Evolutionary conservation across 2,329 filamentous ascomycete species (phyloP).

Genomic region (Sarocladium strictum): DNA sequence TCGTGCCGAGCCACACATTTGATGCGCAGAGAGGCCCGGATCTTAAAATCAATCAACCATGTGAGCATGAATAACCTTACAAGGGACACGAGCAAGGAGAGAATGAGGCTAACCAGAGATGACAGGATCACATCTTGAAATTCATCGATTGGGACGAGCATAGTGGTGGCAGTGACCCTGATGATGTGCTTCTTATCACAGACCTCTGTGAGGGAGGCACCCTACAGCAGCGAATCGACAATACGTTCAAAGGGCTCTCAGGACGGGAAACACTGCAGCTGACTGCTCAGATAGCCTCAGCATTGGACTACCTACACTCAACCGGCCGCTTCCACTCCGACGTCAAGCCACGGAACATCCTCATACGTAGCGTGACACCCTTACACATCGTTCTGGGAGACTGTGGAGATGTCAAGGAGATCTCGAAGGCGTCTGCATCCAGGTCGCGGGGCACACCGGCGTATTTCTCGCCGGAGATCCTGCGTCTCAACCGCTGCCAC

Average conservation of each 20-base stretch:
- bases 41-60: constrained; percentile 18
- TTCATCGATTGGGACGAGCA: constrained; percentile 22
- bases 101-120: not conserved
- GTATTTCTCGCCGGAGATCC: constrained; percentile 26
- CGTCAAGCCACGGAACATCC: constrained; percentile 26
- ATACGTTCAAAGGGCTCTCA: constrained; percentile 14
- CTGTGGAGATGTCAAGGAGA: constrained; percentile 22
- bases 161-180: constrained; percentile 11
- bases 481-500: constrained; percentile 12
- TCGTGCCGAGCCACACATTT: constrained; percentile 15
- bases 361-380: constrained; percentile 21
- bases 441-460: constrained; percentile 18
- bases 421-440: not conserved
- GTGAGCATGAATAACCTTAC: constrained; percentile 15
- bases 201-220: constrained; percentile 24
- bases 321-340: constrained; percentile 21
- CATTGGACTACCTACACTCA: constrained; percentile 22
- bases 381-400: constrained; percentile 25
- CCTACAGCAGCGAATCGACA: constrained; percentile 21
- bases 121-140: constrained; percentile 22
- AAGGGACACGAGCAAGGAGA: not conserved
- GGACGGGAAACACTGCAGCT: constrained; percentile 16
- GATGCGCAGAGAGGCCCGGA: constrained; percentile 19
- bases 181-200: constrained; percentile 21
- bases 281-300: constrained; percentile 18